Conservation (phyloP, 2,329 filamentous ascomycete genomes). For the Sclerotinia nivalis region DNA sequence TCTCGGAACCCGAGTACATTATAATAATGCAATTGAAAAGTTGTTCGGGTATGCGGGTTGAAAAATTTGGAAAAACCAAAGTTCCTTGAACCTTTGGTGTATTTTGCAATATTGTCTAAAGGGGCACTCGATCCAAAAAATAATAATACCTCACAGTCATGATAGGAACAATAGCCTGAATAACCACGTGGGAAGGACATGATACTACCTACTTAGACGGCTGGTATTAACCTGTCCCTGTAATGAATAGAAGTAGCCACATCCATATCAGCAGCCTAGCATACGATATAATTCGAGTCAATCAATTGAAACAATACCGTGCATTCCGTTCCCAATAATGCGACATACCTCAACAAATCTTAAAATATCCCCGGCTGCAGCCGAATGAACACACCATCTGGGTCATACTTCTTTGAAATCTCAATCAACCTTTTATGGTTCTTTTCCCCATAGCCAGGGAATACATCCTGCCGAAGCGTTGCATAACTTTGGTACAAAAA, state of each 20-base stretch:
- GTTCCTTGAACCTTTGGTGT: not conserved
- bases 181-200: not conserved
- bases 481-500: conserved; percentile 48
- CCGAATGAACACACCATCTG: conserved; percentile 35
- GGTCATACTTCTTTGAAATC: conserved; percentile 37
- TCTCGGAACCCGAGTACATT: not conserved
- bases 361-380: conserved; percentile 47
- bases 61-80: not conserved
- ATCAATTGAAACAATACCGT: not conserved
- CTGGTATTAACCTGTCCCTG: not conserved
- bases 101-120: not conserved
- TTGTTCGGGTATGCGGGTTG: not conserved
- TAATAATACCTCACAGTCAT: not conserved
- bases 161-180: not conserved
- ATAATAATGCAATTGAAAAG: not conserved
- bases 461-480: conserved; percentile 41
- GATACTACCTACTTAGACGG: not conserved
- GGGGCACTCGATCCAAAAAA: not conserved
- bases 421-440: conserved; percentile 39
- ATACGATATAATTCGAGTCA: not conserved
- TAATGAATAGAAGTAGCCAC: not conserved
- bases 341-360: conserved; percentile 34
- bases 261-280: not conserved
- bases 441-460: conserved; percentile 42
- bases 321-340: not conserved